Base-by-base conservation (phyloP, 371 early-diverging fungal species). In the Coelomomyces lativittatus region DNA sequence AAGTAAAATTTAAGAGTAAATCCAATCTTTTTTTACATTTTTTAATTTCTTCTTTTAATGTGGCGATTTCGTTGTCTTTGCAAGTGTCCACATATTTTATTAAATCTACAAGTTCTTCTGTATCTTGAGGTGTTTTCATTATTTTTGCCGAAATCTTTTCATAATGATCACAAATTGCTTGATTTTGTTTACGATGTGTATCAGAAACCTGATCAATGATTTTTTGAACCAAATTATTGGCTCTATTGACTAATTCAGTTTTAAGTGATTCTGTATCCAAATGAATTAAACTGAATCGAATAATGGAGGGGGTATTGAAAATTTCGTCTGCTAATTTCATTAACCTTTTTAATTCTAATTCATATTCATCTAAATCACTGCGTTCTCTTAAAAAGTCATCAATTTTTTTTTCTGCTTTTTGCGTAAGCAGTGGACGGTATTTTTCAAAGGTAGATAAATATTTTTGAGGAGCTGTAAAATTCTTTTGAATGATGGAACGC, bases 331-430 rank as follows among this genome's bases (percentile, higher is more conserved):
- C 51, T 11, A 61, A 50, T 45, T 63, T 66, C 23, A 63, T 48
- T 10, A 73, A 55, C 48, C 63, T 65, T 55, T 66, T 63, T 47
- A 73, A 68, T 60, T 73, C 74, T 62, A 35, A 35, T 52, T 70
- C 70, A 39, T 59, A 73, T 29, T 70, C 74, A 7, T 67, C 68
- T 30, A 68, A 50, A 25, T 68, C 68, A 39, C 68, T 67, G 52
- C 62, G 64, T 47, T 73, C 69, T n/a, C 70, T 38, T 55, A 73
- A 53, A 50, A 73, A 73, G 15, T 73, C 74, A 15, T 73, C 74
- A 19, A 73, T 60, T 30, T 58, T 40, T 55, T 70, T 70, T 45
- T 73, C 74, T 4, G 71, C 71, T 49, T 66, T 66, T 30, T 70
- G 67, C 21, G 66, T 70, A 39, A 73, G 50, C 29, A 73, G 53